A percentile compares a stretch with the other conserved stretches of the same genome.
Conservation (phyloP, 2,329 filamentous ascomycete species). For the Pseudogymnoascus sp. region DNA sequence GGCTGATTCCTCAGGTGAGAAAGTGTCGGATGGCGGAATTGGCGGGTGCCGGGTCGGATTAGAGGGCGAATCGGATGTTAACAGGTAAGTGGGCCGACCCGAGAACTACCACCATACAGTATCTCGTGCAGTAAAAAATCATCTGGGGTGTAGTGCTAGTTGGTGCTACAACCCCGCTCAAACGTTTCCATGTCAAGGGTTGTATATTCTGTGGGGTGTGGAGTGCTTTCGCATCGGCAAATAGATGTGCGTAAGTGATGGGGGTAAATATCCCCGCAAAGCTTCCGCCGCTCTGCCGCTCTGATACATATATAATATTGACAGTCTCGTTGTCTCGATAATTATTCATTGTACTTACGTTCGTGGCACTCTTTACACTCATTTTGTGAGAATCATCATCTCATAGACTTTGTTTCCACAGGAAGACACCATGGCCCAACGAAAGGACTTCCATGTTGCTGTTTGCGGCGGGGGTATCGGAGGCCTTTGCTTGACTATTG, state of each 20-base stretch:
- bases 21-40: not conserved
- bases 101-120: not conserved
- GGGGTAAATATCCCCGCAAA: not conserved
- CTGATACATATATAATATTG: not conserved
- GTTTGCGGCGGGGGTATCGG: slow-evolving; percentile 30
- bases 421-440: not conserved
- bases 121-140: not conserved
- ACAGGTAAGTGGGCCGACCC: not conserved
- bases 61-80: not conserved
- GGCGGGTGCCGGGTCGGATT: not conserved
- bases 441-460: slow-evolving; percentile 28
- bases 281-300: not conserved
- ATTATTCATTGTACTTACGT: not conserved
- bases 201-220: not conserved
- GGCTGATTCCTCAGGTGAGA: not conserved
- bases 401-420: not conserved
- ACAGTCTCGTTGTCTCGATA: not conserved
- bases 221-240: not conserved
- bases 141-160: not conserved
- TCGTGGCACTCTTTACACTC: not conserved
- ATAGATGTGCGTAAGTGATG: not conserved
- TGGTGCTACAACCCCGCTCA: not conserved
- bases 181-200: not conserved
- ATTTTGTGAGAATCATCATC: not conserved
- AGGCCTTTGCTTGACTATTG: slow-evolving; percentile 27